Evolutionary conservation across 495 filamentous ascomycete species (phyloP).

Genomic region (Pseudomonodictys pantanalensis): DNA sequence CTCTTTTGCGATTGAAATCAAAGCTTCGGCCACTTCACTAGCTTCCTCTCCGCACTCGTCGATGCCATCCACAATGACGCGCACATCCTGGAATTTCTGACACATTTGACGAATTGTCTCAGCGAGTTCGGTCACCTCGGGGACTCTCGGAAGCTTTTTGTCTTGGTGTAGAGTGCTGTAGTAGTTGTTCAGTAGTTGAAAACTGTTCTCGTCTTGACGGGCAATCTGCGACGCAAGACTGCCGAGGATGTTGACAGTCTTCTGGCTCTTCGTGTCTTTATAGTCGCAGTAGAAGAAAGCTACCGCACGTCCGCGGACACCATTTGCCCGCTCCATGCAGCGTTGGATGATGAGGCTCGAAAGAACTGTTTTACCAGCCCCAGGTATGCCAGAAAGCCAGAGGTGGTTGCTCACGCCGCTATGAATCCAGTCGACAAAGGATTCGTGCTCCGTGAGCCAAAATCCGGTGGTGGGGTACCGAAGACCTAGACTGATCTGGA

Average conservation of each 20-base stretch:
- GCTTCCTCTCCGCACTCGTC: constrained; percentile 34
- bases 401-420: constrained; percentile 29
- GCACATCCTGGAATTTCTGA: constrained; percentile 26
- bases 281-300: constrained; percentile 49
- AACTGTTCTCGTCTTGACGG: constrained; percentile 39
- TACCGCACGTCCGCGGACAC: constrained; percentile 26
- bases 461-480: constrained; percentile 40
- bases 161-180: constrained; percentile 6
- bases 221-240: constrained; percentile 40
- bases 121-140: not conserved
- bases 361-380: constrained; percentile 46
- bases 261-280: constrained; percentile 36
- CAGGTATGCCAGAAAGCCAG: constrained; percentile 46
- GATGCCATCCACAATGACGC: constrained; percentile 38
- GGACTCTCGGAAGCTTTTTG: not conserved
- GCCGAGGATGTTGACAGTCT: constrained; percentile 36
- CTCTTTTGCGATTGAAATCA: not conserved
- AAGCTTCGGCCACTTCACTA: not conserved
- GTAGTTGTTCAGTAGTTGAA: constrained; percentile 32
- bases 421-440: constrained; percentile 16
- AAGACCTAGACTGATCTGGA: constrained; percentile 36
- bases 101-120: constrained; percentile 31
- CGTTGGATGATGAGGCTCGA: constrained; percentile 35
- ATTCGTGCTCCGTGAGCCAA: constrained; percentile 38
- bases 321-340: not conserved